A percentile compares a stretch with the other conserved stretches of the same genome.
phyloP scores from a whole-genome alignment of 768 basidiomycete species.

The Leccinum disarticulatum region DNA sequence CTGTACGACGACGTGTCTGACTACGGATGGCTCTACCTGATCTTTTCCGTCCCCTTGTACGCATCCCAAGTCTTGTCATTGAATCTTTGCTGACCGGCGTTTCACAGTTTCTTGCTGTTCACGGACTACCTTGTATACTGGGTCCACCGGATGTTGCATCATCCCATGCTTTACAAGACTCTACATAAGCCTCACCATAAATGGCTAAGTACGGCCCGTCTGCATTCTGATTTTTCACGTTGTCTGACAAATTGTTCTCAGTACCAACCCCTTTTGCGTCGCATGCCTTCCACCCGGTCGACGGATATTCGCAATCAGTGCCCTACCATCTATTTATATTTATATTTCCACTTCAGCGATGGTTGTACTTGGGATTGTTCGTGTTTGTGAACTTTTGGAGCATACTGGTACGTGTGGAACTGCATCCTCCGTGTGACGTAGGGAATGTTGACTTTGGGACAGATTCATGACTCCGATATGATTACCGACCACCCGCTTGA shows the following conservation, averaged over 20 bases:
- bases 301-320: constrained; percentile 91
- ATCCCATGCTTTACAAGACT: constrained; percentile 82
- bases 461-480: constrained; percentile 99
- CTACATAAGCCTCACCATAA: constrained; percentile 99
- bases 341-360: constrained; percentile 87
- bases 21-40: constrained; percentile 74
- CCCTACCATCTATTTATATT: constrained; percentile 94
- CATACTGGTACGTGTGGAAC: constrained; percentile 62
- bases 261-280: constrained; percentile 98
- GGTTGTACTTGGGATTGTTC: constrained; percentile 81
- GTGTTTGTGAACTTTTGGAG: constrained; percentile 93
- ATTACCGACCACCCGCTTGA: constrained; percentile 88
- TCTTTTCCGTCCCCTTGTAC: constrained; percentile 68
- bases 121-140: constrained; percentile 96
- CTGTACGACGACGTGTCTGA: constrained; percentile 78
- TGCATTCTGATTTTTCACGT: not conserved
- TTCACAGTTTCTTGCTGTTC: constrained; percentile 70
- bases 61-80: constrained; percentile 24
- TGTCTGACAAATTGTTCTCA: constrained; percentile 33
- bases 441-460: not conserved
- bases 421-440: not conserved
- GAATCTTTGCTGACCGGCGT: not conserved
- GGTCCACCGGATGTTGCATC: constrained; percentile 90
- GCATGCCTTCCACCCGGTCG: constrained; percentile 95
- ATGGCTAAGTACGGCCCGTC: constrained; percentile 76